A percentile compares a stretch with the other conserved stretches of the same genome.
These are phyloP conservation scores for Musa balbisiana DNA, from an alignment of 202 grass and related monocot genomes.

Conservation along the genomic window DNA sequence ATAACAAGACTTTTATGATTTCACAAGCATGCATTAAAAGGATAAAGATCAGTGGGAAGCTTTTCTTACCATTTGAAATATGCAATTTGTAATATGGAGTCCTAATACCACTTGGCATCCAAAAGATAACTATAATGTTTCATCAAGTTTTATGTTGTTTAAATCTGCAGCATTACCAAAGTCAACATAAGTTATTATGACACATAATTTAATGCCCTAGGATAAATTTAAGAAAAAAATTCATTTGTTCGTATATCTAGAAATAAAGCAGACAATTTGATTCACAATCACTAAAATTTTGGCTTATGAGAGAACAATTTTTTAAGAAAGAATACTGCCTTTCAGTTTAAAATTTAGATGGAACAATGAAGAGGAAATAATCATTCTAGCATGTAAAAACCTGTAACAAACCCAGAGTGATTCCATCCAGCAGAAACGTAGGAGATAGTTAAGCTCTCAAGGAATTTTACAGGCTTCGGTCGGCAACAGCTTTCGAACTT, in stretches of 20 bases:
- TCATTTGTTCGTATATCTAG: too few species aligned
- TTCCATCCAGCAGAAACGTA: conserved; percentile 89
- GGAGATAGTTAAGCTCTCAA: conserved; percentile 49
- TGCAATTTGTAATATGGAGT: too few species aligned
- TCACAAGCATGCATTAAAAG: too few species aligned
- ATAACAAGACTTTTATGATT: too few species aligned
- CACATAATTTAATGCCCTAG: too few species aligned
- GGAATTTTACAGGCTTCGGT: conserved; percentile 53
- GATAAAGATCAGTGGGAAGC: too few species aligned
- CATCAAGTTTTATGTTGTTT: background rate
- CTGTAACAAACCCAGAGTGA: conserved; percentile 96
- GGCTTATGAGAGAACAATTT: background rate
- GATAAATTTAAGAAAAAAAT: too few species aligned
- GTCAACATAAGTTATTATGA: too few species aligned
- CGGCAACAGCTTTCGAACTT: conserved; percentile 34
- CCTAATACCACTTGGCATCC: background rate
- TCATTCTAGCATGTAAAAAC: conserved; percentile 34
- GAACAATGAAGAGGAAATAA: conserved; percentile 1
- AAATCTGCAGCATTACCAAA: too few species aligned
- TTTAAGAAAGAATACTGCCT: background rate
- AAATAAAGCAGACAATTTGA: background rate
- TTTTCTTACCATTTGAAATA: too few species aligned
- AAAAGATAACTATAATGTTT: conserved; percentile 1
- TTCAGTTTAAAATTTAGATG: background rate
- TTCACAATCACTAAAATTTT: background rate